Evolutionary conservation across 1,284 basidiomycete species (phyloP), one percentile per base, ranked within the genome.

Genomic region (Pseudozyma pruni): DNA sequence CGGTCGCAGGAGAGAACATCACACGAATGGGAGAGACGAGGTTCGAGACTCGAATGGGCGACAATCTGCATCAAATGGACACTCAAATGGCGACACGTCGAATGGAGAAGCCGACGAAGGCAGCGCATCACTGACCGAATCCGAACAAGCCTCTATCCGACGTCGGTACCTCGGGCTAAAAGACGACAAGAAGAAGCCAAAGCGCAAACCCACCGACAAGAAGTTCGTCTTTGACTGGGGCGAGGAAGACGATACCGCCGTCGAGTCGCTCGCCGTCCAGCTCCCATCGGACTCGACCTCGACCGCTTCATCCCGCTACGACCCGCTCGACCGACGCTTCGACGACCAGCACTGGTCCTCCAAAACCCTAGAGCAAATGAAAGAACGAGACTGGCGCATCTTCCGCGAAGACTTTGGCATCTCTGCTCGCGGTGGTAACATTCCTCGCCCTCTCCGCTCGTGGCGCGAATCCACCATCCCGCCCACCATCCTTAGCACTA

Each of bases 221-320:
- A 95, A 95, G 83, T 93, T 97, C 81, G 90, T 94, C n/a, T 98
- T 99, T 79, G 95, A 98, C 81, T 98, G 95, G 94, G 94, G 74
- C 32, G 48, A 74, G 19, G 72, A 69, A 41, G 79, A 82, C 32
- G 80, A 82, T 25, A 82, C 80, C 19, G 75, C 66, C 32, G 54
- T 52, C 29, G 59, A 63, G 3, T 63, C 67, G 4, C 56, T 70
- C 1, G 50, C 56, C 7, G 38, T 42, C 9, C 66, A 69, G 20
- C 29, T 57, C 13, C 54, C 50, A 19, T n/a, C 45, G 4, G 37
- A 32, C 16, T 32, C 37, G 13, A n/a, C 32, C 23, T 48, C 47
- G 13, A 14, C 48, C 31, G 16, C 46, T 3, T n/a, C 49, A 5
- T 5, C 49, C 9, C 33, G 43, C 43, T 40, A 51, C 22, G 52